phyloP scores from a whole-genome alignment of 1,139 yeast species.

The Kodamaea suecica region DNA sequence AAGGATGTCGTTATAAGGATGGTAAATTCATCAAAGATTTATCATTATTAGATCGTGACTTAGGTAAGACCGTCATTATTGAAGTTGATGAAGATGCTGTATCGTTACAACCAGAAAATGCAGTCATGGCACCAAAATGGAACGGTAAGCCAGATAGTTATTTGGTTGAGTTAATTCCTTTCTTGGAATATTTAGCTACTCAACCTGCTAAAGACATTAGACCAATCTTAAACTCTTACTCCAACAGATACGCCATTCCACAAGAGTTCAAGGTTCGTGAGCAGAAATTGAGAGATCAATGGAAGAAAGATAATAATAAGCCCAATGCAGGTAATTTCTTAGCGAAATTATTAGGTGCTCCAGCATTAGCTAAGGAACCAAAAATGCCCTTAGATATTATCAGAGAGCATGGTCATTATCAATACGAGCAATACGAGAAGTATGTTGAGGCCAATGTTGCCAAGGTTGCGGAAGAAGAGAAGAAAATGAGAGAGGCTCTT shows the following conservation, averaged over 20 bases:
- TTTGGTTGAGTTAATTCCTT: constrained; percentile 78
- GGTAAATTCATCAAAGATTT: constrained; percentile 87
- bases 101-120: constrained; percentile 87
- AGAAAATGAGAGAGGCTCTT: constrained; percentile 73
- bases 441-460: constrained; percentile 87
- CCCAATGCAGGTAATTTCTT: constrained; percentile 52
- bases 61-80: constrained; percentile 72
- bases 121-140: constrained; percentile 83
- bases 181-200: constrained; percentile 91
- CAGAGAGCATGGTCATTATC: constrained; percentile 90
- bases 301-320: constrained; percentile 62
- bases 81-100: constrained; percentile 76
- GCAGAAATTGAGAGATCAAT: constrained; percentile 58
- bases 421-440: constrained; percentile 79
- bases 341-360: constrained; percentile 60
- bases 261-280: constrained; percentile 83
- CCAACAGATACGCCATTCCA: constrained; percentile 56
- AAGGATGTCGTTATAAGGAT: constrained; percentile 86
- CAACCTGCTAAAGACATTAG: constrained; percentile 89
- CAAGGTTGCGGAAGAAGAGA: constrained; percentile 76
- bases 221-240: constrained; percentile 74
- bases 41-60: constrained; percentile 84
- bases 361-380: constrained; percentile 53
- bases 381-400: constrained; percentile 89
- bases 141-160: constrained; percentile 78